Evolutionary conservation across 2,329 filamentous ascomycete species (phyloP).

Genomic region (Monosporascus sp.): DNA sequence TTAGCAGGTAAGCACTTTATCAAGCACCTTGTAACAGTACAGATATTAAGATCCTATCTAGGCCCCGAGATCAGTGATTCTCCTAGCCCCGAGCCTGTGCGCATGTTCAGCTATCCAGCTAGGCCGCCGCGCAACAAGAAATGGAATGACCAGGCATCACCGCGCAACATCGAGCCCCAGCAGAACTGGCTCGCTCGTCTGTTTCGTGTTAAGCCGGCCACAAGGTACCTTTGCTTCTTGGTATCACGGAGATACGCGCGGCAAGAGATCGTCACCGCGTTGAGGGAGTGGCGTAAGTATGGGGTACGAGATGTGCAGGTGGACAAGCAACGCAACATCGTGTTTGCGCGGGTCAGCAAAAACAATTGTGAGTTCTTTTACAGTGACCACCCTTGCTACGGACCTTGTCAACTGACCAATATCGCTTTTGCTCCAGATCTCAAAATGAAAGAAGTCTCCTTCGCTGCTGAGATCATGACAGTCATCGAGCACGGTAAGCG

Average conservation of each 20-base stretch:
- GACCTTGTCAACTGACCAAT: not conserved
- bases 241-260: slow-evolving; percentile 68
- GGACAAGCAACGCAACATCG: slow-evolving; percentile 72
- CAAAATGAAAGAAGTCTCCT: slow-evolving; percentile 79
- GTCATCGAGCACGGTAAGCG: slow-evolving; percentile 80
- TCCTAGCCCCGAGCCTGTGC: slow-evolving; percentile 17
- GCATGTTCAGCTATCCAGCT: slow-evolving; percentile 13
- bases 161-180: slow-evolving; percentile 57
- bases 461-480: slow-evolving; percentile 82
- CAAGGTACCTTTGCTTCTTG: slow-evolving; percentile 67
- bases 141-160: slow-evolving; percentile 14
- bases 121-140: slow-evolving; percentile 14
- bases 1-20: slow-evolving; percentile 35
- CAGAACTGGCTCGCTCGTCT: slow-evolving; percentile 87
- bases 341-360: slow-evolving; percentile 71
- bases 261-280: slow-evolving; percentile 68
- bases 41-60: slow-evolving; percentile 16
- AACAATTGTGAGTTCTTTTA: slow-evolving; percentile 65
- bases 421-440: slow-evolving; percentile 50
- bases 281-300: slow-evolving; percentile 75
- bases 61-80: slow-evolving; percentile 28
- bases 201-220: slow-evolving; percentile 82
- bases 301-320: slow-evolving; percentile 77
- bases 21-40: not conserved
- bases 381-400: not conserved